These are phyloP conservation scores for Citropsis articulata DNA, from an alignment of 345 rosid genomes.

Conservation along the genomic window DNA sequence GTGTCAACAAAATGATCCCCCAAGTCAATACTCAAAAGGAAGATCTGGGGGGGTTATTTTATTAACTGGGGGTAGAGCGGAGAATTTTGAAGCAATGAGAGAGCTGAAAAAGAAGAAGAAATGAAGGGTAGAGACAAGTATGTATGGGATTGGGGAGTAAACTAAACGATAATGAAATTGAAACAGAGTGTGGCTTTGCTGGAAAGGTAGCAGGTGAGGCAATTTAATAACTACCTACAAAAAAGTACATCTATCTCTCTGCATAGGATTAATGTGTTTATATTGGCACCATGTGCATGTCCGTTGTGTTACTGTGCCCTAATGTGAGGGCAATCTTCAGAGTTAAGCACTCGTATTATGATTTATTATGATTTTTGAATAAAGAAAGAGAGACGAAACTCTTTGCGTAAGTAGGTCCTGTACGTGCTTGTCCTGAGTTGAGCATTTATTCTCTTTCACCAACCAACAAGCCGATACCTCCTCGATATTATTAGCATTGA, in stretches of 20 bases:
- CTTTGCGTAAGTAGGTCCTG: constrained; percentile 1
- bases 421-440: constrained; percentile 15
- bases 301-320: constrained; percentile 24
- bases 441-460: constrained; percentile 54
- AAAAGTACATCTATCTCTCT: no score
- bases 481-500: constrained; percentile 17
- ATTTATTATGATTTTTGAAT: no score
- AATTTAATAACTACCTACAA: constrained; percentile 28
- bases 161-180: constrained; percentile 30
- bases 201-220: constrained; percentile 51
- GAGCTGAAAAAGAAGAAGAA: constrained; percentile 4
- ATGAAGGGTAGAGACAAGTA: constrained; percentile 23
- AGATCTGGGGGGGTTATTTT: constrained; percentile 24
- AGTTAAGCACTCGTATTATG: neutral
- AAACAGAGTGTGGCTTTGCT: constrained; percentile 33
- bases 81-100: constrained; percentile 16
- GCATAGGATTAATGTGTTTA: no score
- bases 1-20: neutral
- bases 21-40: constrained; percentile 19
- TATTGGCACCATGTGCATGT: constrained; percentile 48
- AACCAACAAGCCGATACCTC: constrained; percentile 26
- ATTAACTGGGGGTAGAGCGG: constrained; percentile 31
- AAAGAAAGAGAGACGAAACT: no score
- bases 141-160: constrained; percentile 9
- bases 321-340: neutral